Evolutionary conservation across 1,284 basidiomycete species (phyloP).

Genomic region (Moesziomyces sp.): DNA sequence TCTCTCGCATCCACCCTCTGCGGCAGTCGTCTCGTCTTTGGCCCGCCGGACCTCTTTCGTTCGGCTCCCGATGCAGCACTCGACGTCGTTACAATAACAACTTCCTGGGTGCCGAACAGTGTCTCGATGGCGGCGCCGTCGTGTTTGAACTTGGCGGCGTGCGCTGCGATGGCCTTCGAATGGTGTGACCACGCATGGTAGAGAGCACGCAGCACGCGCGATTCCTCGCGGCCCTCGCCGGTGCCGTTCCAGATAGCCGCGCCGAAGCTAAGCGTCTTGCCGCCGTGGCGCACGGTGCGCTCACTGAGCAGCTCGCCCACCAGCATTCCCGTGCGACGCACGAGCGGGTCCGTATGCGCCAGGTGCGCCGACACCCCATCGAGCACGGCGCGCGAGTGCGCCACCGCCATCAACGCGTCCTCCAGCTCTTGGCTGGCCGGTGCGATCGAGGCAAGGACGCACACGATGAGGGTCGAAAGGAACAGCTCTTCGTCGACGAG

Average conservation of each 20-base stretch:
- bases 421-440: conserved; percentile 42
- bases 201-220: conserved; percentile 56
- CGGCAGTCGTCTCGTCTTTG: conserved; percentile 17
- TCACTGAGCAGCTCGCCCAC: conserved; percentile 75
- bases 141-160: background rate
- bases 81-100: no score
- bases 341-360: conserved; percentile 72
- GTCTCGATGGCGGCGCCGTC: no score
- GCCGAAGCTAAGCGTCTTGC: conserved; percentile 79
- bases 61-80: background rate
- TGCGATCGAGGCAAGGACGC: conserved; percentile 70
- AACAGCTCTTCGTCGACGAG: conserved; percentile 70
- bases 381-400: conserved; percentile 76
- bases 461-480: conserved; percentile 77
- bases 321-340: conserved; percentile 92
- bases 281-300: conserved; percentile 1
- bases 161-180: background rate
- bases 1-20: conserved; percentile 6
- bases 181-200: conserved; percentile 21
- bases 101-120: no score
- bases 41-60: background rate
- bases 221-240: conserved; percentile 73
- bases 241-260: conserved; percentile 80
- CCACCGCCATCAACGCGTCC: conserved; percentile 54
- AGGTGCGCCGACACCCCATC: conserved; percentile 79